These are phyloP conservation scores for Chalciporus chontae DNA, from an alignment of 768 basidiomycete species.

Conservation along the genomic window DNA sequence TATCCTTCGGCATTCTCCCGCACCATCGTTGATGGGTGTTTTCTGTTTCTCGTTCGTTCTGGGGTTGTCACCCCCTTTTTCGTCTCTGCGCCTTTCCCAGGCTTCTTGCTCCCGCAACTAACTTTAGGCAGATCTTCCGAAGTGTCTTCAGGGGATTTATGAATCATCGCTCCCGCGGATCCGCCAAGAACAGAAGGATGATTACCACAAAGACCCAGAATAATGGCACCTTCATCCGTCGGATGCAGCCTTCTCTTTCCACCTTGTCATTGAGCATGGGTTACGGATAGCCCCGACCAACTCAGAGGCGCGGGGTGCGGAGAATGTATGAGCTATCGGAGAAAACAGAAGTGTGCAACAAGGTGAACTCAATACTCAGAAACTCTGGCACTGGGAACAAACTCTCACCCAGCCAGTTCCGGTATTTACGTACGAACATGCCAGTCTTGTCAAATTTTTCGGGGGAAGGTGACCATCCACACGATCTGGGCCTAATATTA, in stretches of 20 bases:
- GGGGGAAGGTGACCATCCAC: constrained; percentile 18
- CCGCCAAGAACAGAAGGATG: constrained; percentile 14
- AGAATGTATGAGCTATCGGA: constrained; percentile 1
- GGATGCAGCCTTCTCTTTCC: constrained; percentile 13
- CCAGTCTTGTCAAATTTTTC: constrained; percentile 18
- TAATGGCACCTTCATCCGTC: constrained; percentile 8
- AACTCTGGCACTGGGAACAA: constrained; percentile 8
- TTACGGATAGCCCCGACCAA: constrained; percentile 5
- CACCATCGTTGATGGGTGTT: constrained; percentile 8
- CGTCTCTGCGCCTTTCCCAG: constrained; percentile 16
- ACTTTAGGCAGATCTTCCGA: constrained; percentile 18
- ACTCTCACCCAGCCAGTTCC: constrained; percentile 15
- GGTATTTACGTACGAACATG: constrained; percentile 25
- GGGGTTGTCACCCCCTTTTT: constrained; percentile 10
- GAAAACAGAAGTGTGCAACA: neutral
- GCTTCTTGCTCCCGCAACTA: constrained; percentile 18
- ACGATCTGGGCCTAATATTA: constrained; percentile 26
- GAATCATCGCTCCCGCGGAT: constrained; percentile 27
- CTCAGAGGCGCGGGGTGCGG: neutral
- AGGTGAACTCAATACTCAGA: constrained; percentile 22
- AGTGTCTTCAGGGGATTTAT: constrained; percentile 3
- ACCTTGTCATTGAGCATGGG: constrained; percentile 14
- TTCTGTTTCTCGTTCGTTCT: constrained; percentile 12
- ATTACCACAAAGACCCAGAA: constrained; percentile 17
- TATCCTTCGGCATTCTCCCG: constrained; percentile 19